phyloP scores from a whole-genome alignment of 257 asterid genomes.

The Solanum bulbocastanum region DNA sequence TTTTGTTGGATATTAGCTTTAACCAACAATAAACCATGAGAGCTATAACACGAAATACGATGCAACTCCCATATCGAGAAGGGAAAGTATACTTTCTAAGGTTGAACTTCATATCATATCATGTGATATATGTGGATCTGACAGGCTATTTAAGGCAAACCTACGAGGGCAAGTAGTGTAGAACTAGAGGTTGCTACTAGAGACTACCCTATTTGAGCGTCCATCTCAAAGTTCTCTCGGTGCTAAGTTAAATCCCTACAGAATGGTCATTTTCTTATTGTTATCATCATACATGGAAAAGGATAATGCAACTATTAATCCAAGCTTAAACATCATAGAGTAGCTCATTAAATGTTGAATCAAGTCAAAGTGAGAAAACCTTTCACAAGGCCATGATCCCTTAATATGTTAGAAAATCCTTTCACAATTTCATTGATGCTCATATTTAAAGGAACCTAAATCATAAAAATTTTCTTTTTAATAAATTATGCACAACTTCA shows the following conservation, averaged over 20 bases:
- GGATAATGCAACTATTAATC: not conserved
- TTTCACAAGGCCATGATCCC: not conserved
- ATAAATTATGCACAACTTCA: not conserved
- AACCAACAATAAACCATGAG: not conserved
- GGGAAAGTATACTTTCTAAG: not conserved
- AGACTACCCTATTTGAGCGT: not conserved
- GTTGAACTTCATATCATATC: not conserved
- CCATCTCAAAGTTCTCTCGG: too few species aligned
- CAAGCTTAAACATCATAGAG: not conserved
- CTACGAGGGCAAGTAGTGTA: not conserved
- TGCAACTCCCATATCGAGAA: not conserved
- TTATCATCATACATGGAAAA: not conserved
- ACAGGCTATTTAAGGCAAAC: not conserved
- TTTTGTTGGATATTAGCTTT: not conserved
- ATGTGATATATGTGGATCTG: not conserved
- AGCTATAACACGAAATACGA: not conserved
- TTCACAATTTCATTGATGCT: not conserved
- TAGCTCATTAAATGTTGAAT: not conserved
- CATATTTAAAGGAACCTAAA: too few species aligned
- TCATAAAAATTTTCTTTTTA: too few species aligned
- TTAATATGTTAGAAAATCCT: not conserved
- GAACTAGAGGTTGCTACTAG: not conserved
- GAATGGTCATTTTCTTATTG: not conserved
- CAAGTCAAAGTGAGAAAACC: not conserved
- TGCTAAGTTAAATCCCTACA: not conserved